Evolutionary conservation across 2,329 filamentous ascomycete species (phyloP), one percentile per base, ranked within the genome.

Genomic region (Fusarium decemcellulare): DNA sequence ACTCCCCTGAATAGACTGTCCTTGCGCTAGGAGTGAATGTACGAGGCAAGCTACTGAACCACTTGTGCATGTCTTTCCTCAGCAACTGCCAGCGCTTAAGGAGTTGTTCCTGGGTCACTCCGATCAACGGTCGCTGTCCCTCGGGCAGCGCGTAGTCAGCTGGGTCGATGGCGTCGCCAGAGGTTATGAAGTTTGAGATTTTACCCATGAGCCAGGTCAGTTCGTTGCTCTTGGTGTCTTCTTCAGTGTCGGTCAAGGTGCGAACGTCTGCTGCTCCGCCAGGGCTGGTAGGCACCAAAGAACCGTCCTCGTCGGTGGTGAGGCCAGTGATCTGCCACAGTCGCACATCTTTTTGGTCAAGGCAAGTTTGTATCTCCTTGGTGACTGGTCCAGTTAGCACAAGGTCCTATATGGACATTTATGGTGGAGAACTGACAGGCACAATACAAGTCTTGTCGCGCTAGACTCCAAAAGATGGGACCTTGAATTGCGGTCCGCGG

Each of bases 141-240:
- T 23, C 37, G 1, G 72, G 72, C 0, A 74, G 36, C 0, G 72
- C 72, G 8, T 74, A 74, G 60, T 81, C 81, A 1, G 65, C 46
- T 0, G 71, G 71, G 15, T 72, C 62, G 3, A 87, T 78, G 5
- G 85, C 83, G 60, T 89, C 88, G 2, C 86, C 87, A 2, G 84
- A 83, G 2, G 85, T 88, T 59, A 91, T 86, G 73, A 87, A 91
- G 72, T 92, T 92, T 54, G 91, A 86, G 6, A 91, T 85, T 71
- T 91, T 91, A 8, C 88, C 87, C 62, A 90, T 82, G 9, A 92
- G 84, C 89, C 89, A 92, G 7, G 91, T 85, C 5, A 92, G 76
- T 0, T 87, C 86, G 12, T 92, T 92, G 42, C 85, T 87, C 56
- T 90, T 87, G 64, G 90, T 83, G 65, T 91, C 90, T 77, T 92